phyloP scores from a whole-genome alignment of 1,139 yeast species.

The Blastobotrys buckinghamii region DNA sequence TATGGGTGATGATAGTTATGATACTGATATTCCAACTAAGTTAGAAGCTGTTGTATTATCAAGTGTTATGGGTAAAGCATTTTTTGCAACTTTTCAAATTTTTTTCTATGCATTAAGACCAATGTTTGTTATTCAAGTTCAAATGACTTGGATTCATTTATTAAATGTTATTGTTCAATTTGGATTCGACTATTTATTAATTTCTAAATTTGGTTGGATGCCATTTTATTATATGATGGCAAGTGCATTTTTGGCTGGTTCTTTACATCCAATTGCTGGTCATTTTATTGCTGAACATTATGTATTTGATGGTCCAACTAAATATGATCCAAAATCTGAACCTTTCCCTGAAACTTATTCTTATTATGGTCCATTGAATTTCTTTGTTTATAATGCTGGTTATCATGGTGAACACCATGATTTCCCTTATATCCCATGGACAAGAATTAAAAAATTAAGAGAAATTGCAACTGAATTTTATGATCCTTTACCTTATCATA shows the following conservation, averaged over 20 bases:
- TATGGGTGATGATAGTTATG: conserved; percentile 77
- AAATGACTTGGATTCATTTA: conserved; percentile 68
- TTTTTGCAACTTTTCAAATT: conserved; percentile 85
- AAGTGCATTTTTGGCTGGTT: conserved; percentile 84
- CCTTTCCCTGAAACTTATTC: conserved; percentile 77
- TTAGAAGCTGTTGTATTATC: conserved; percentile 71
- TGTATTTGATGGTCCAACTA: conserved; percentile 54
- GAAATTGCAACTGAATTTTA: conserved; percentile 74
- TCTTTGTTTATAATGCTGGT: conserved; percentile 86
- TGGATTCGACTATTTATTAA: conserved; percentile 50
- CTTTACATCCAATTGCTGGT: conserved; percentile 91
- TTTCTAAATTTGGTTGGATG: conserved; percentile 56
- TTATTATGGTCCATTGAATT: conserved; percentile 75
- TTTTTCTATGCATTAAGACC: conserved; percentile 88
- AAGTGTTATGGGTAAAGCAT: conserved; percentile 77
- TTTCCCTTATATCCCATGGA: conserved; percentile 91
- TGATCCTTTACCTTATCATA: conserved; percentile 70
- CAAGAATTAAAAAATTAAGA: conserved; percentile 61
- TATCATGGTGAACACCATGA: conserved; percentile 94
- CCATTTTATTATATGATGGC: conserved; percentile 61
- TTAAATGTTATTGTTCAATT: conserved; percentile 61
- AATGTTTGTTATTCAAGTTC: conserved; percentile 71
- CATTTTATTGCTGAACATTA: conserved; percentile 95
- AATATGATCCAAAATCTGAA: conserved; percentile 28
- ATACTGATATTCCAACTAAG: conserved; percentile 81